Evolutionary conservation across 805 yeast genomes (phyloP).

Genomic region (Metschnikowia aberdeeniae): DNA sequence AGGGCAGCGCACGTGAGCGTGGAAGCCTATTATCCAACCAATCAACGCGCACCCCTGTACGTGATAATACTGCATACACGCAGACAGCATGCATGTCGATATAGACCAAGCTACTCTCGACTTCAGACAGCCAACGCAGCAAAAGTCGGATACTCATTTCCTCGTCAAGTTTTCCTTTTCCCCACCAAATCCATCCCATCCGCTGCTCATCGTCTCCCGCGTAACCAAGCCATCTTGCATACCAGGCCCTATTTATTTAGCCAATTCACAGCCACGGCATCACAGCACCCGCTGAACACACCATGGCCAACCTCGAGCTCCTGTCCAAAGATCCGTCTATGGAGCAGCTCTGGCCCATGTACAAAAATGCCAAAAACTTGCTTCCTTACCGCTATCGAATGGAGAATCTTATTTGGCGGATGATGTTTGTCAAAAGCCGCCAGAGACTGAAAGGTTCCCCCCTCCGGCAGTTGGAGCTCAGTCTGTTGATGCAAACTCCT

Average conservation of each 20-base stretch:
- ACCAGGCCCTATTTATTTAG: too few species aligned
- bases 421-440: constrained; percentile 55
- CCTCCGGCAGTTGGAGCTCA: constrained; percentile 6
- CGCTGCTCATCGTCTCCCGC: too few species aligned
- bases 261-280: too few species aligned
- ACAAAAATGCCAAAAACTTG: constrained; percentile 67
- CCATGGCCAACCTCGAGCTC: background rate
- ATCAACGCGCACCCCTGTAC: constrained; percentile 1
- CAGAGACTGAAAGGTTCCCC: background rate
- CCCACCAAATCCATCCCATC: too few species aligned
- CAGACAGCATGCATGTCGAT: constrained; percentile 3
- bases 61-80: constrained; percentile 5
- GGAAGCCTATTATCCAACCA: constrained; percentile 1
- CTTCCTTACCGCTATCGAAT: constrained; percentile 73
- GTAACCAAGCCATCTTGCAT: too few species aligned
- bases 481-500: constrained; percentile 8
- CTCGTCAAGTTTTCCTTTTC: too few species aligned
- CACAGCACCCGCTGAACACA: too few species aligned
- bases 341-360: constrained; percentile 69
- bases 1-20: background rate
- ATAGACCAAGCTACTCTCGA: background rate
- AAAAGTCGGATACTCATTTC: background rate
- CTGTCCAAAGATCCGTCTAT: constrained; percentile 11
- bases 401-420: constrained; percentile 84
- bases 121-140: background rate